Base-by-base conservation (phyloP, 257 asterid species). In the Anisodus tanguticus region DNA sequence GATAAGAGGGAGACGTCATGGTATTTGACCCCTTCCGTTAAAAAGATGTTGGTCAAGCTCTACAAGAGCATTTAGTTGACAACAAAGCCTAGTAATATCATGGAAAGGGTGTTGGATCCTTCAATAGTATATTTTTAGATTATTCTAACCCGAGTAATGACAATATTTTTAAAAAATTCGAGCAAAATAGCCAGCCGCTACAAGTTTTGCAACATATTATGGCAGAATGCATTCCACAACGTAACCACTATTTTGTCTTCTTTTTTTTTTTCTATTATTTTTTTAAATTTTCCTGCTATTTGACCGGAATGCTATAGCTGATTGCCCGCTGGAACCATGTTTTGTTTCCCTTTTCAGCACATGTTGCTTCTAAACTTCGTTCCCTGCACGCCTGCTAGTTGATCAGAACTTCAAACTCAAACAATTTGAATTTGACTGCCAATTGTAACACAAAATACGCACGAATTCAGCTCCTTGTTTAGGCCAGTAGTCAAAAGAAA, bases 371-470 rank as follows among this genome's bases (percentile, higher is more conserved):
- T 9, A 70, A 70, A 22, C 8, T 13, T 49, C 58, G 47, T 81
- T 60, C 59, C 84, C 77, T 81, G 5, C n/a, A 81, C 84, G 84
- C 37, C 74, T 6, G 10, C 59, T 41, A 19, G 7, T 74, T 49
- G 37, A 51, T 78, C 82, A 39, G 39, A 39, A 39, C 47, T 69
- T 68, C 80, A 74, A 47, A 47, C 62, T 6, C 81, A 72, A 31
- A 67, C 59, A 41, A 5, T 47, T 72, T 72, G 5, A 49, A 47
- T 72, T 47, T 72, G 80, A 74, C 22, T 71, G 3, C 39, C 22
- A 59, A 60, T 37, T 16, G 67, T 43, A 79, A 35, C 37, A 4
- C 72, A 0, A 31, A 53, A 78, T 49, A 54, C 1, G 47, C 37
- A 35, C 57, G 19, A 74, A 74, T 76, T 76, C 22, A 51, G 15